These are phyloP conservation scores for Mycena chlorophos DNA, from an alignment of 768 basidiomycete species.

Conservation along the genomic window DNA sequence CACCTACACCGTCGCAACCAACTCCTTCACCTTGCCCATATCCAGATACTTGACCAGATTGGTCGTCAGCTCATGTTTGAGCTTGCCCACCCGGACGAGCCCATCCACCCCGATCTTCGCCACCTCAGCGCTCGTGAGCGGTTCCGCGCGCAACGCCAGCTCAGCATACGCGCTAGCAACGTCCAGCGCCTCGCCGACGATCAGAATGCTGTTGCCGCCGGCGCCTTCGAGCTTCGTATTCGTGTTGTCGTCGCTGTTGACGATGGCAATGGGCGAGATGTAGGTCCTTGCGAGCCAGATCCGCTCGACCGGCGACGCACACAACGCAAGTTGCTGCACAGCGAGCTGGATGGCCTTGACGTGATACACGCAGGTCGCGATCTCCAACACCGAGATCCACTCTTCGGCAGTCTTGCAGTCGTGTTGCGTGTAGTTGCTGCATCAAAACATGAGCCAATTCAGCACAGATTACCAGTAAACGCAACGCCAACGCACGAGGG, in stretches of 20 bases:
- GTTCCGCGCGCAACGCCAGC: slow-evolving; percentile 27
- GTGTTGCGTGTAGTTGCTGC: neutral
- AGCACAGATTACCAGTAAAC: neutral
- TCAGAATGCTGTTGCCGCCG: too few species aligned
- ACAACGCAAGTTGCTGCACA: slow-evolving; percentile 28
- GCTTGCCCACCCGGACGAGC: slow-evolving; percentile 33
- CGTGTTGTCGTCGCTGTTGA: too few species aligned
- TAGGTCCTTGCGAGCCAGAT: slow-evolving; percentile 25
- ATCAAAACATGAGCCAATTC: neutral
- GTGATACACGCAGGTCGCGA: slow-evolving; percentile 28
- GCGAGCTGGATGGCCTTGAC: slow-evolving; percentile 31
- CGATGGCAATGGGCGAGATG: too few species aligned
- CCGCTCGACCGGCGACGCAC: slow-evolving; percentile 32
- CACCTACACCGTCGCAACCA: slow-evolving; percentile 8
- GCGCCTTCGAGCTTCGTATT: too few species aligned
- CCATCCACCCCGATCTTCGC: slow-evolving; percentile 24
- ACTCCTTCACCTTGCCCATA: slow-evolving; percentile 11
- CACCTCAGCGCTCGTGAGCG: neutral
- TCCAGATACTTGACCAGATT: slow-evolving; percentile 17
- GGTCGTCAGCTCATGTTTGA: slow-evolving; percentile 29
- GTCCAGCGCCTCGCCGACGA: slow-evolving; percentile 29
- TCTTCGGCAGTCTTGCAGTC: neutral
- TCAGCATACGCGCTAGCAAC: slow-evolving; percentile 38
- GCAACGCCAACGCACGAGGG: slow-evolving; percentile 29
- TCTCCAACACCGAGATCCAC: slow-evolving; percentile 2